Evolutionary conservation across 225 moss, liverwort and hornwort genomes (phyloP).

Genomic region (Polytrichum commune): DNA sequence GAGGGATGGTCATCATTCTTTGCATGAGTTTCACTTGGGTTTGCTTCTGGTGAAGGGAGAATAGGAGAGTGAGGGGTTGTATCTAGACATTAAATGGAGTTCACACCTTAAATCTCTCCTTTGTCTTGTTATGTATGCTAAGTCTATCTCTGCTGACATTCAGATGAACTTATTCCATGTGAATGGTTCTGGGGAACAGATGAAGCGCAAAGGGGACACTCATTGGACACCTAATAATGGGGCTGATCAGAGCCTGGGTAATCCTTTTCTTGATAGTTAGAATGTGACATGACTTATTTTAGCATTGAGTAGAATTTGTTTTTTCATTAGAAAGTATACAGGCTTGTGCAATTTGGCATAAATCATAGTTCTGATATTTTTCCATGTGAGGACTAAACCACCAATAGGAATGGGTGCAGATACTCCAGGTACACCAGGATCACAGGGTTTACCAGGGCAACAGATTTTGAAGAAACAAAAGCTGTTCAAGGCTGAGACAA

Average conservation of each 20-base stretch:
- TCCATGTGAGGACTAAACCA: no score
- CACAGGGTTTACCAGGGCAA: conserved; percentile 60
- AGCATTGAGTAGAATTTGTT: no score
- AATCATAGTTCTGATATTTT: no score
- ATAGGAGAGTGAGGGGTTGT: neutral
- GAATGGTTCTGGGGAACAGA: conserved; percentile 24
- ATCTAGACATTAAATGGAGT: neutral
- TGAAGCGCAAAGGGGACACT: conserved; percentile 77
- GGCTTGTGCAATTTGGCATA: no score
- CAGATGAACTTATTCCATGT: no score
- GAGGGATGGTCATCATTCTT: neutral
- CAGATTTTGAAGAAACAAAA: conserved; percentile 64
- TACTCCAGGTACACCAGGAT: conserved; percentile 64
- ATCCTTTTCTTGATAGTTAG: neutral
- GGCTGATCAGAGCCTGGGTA: conserved; percentile 52
- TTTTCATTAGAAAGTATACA: no score
- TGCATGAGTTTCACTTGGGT: neutral
- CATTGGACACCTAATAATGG: conserved; percentile 37
- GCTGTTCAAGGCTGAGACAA: conserved; percentile 53
- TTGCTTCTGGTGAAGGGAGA: neutral
- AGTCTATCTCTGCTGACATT: no score
- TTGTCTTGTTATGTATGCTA: no score
- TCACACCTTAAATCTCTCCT: no score
- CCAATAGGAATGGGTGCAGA: conserved; percentile 37
- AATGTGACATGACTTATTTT: no score